These are phyloP conservation scores for Spatholobus suberectus DNA, from an alignment of 306 rosid genomes.

Conservation along the genomic window DNA sequence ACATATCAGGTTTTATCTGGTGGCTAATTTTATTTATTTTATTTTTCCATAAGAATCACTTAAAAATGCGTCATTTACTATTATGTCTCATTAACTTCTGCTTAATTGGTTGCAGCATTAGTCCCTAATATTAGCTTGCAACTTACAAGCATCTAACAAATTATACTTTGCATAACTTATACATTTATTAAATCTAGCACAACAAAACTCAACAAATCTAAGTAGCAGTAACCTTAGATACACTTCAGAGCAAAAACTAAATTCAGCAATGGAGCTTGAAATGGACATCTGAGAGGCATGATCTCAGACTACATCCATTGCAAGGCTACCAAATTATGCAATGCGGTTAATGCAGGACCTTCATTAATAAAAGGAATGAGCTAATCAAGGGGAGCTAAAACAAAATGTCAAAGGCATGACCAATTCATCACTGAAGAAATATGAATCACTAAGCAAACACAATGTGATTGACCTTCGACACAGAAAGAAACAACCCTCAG, in stretches of 20 bases:
- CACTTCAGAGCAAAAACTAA: not conserved
- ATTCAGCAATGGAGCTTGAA: conserved; percentile 12
- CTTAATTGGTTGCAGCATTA: conserved; percentile 23
- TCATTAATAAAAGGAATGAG: not conserved
- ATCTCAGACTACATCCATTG: conserved; percentile 1
- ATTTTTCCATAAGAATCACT: not conserved
- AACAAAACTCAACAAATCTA: conserved; percentile 16
- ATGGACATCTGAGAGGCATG: not conserved
- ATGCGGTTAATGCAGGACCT: not conserved
- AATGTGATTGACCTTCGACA: not conserved
- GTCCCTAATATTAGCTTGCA: not conserved
- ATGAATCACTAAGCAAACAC: not conserved
- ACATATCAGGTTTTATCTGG: conserved; percentile 13
- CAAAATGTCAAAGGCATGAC: not conserved
- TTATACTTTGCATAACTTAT: not conserved
- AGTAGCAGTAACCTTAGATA: not conserved
- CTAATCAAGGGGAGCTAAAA: not conserved
- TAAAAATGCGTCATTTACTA: no score
- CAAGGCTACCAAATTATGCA: not conserved
- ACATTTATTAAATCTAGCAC: conserved; percentile 10
- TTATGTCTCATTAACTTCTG: not conserved
- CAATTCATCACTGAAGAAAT: conserved; percentile 7
- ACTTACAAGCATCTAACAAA: not conserved
- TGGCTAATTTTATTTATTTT: not conserved
- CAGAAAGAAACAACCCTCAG: not conserved